Conservation (phyloP, 495 filamentous ascomycete species). For the Schizothecium vesticola region DNA sequence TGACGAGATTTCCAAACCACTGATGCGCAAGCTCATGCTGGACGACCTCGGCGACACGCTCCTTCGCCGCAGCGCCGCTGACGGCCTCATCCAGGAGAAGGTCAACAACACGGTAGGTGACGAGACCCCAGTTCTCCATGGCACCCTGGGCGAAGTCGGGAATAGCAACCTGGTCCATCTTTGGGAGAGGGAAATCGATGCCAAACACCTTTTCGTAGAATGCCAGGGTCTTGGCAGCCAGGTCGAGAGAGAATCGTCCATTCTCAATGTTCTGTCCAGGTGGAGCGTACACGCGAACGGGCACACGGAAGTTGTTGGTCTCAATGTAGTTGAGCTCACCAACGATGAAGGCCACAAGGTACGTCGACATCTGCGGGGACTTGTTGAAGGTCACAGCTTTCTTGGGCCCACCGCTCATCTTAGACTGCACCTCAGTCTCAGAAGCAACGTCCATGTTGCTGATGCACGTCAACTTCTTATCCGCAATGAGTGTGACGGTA, state of each 20-base stretch:
- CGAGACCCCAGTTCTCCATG: slow-evolving; percentile 99
- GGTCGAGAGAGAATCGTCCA: slow-evolving; percentile 62
- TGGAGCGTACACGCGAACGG: slow-evolving; percentile 65
- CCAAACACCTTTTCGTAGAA: slow-evolving; percentile 77
- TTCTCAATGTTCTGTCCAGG: slow-evolving; percentile 60
- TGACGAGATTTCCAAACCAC: slow-evolving; percentile 98
- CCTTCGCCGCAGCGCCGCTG: slow-evolving; percentile 84
- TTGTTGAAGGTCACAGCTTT: slow-evolving; percentile 71
- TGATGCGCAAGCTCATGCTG: slow-evolving; percentile 98
- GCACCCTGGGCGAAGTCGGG: slow-evolving; percentile 89
- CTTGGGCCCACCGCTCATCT: slow-evolving; percentile 49
- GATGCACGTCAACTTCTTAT: slow-evolving; percentile 67
- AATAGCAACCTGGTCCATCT: slow-evolving; percentile 99
- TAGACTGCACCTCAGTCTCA: slow-evolving; percentile 55
- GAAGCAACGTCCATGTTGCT: slow-evolving; percentile 76
- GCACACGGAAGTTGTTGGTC: slow-evolving; percentile 67
- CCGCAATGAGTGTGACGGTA: slow-evolving; percentile 67
- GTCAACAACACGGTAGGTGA: slow-evolving; percentile 92
- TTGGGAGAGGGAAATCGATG: slow-evolving; percentile 62
- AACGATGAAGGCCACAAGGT: slow-evolving; percentile 69
- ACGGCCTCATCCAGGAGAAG: slow-evolving; percentile 87
- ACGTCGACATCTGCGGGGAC: slow-evolving; percentile 72
- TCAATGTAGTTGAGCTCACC: slow-evolving; percentile 73
- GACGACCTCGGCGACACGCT: slow-evolving; percentile 88
- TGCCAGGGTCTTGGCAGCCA: slow-evolving; percentile 60